Evolutionary conservation across 2,329 filamentous ascomycete genomes (phyloP), one percentile per base, ranked within the genome.

Genomic region (Emericellopsis atlantica): DNA sequence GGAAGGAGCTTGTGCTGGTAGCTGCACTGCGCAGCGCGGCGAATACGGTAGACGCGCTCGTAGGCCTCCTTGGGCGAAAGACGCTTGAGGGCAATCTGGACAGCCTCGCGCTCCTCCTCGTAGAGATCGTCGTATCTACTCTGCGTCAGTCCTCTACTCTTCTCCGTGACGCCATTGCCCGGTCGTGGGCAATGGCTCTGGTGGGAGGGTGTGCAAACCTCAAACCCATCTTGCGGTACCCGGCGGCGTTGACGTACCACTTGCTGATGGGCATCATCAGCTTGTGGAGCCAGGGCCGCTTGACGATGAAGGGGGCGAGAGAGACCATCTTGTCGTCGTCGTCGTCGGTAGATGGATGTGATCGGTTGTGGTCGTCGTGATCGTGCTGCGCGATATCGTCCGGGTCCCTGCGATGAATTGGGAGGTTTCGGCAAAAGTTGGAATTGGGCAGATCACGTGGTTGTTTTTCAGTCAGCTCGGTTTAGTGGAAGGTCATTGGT

Each of bases 11-110:
- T 77, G 62, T 81, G 77, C 55, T 70, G 62, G 57, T 76, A 62
- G 54, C 70, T 76, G 63, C 67, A 70, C 69, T 98, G 92, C 68
- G 93, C 81, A 56, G 92, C 90, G 67, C 92, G 81, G 70, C 92
- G 86, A 66, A 98, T 79, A 59, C 92, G 89, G 81, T 88, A 98
- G 62, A 96, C 79, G 63, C 92, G 90, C 72, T 98, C 92, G 70
- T 96, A 96, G 56, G 81, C 76, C 62, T 92, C 86, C 73, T 93
- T 86, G 56, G 86, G 76, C 44, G 84, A 78, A 47, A 98, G 84
- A 62, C 92, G 87, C 76, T 85, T 84, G 58, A 98, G 76, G 48
- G 92, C 92, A 54, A 81, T 76, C 65, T 92, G 82, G 56, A 95
- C 87, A 44, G 73, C 68, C 55, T 92, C 84, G 72, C 76, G 83